These are phyloP conservation scores for Mallotus japonicus DNA, from an alignment of 441 rosid genomes.

Conservation along the genomic window DNA sequence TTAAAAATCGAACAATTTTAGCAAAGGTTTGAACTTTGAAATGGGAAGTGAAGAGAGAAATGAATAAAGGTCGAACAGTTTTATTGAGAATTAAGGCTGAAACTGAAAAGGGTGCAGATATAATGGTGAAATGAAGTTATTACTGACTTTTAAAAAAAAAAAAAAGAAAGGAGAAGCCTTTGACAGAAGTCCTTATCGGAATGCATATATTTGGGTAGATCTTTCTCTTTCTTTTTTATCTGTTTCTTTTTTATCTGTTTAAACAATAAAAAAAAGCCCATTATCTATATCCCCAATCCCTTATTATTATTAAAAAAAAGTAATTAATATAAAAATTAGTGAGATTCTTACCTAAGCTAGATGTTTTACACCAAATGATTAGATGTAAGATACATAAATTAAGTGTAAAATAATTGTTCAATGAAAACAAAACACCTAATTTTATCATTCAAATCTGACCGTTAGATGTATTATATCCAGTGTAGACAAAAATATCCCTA, in stretches of 20 bases:
- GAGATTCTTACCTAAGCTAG: too few species aligned
- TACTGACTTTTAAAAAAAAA: constrained; percentile 11
- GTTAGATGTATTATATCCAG: too few species aligned
- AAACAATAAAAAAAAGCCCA: too few species aligned
- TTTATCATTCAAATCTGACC: too few species aligned
- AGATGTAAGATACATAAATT: too few species aligned
- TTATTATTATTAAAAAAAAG: too few species aligned
- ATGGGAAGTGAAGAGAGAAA: neutral
- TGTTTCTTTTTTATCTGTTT: constrained; percentile 14
- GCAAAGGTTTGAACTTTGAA: neutral
- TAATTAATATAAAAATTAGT: too few species aligned
- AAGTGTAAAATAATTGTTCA: too few species aligned
- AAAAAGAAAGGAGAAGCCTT: constrained; percentile 20
- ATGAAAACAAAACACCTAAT: too few species aligned
- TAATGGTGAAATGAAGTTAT: constrained; percentile 14
- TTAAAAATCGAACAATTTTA: constrained; percentile 23
- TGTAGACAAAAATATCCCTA: too few species aligned
- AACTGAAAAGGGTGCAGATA: constrained; percentile 23
- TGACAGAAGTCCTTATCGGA: constrained; percentile 41
- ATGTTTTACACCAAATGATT: too few species aligned
- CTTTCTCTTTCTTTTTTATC: constrained; percentile 22
- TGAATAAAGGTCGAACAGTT: constrained; percentile 20
- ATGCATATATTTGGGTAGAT: constrained; percentile 37
- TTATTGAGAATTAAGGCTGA: constrained; percentile 22
- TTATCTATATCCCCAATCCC: too few species aligned